Percentiles rank a stretch among this genome's conserved stretches.
These are phyloP conservation scores for Dipodascus geniculatus DNA, from an alignment of 805 yeast species.

Conservation along the genomic window DNA sequence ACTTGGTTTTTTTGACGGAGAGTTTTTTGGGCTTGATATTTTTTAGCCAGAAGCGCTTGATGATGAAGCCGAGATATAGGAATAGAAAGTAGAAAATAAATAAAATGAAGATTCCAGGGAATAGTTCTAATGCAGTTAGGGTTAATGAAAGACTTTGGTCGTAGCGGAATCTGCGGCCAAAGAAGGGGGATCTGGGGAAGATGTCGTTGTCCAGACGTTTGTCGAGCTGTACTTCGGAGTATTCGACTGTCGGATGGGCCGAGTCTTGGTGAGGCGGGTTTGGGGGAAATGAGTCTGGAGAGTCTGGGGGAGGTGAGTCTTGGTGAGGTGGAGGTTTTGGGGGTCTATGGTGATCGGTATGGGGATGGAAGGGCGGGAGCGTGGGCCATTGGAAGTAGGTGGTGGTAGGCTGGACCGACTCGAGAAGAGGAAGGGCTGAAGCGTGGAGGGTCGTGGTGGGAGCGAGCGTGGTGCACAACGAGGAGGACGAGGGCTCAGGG, in stretches of 20 bases:
- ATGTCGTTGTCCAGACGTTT: not conserved
- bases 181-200: not conserved
- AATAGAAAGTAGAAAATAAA: conserved; percentile 3
- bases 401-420: too few relatives aligned
- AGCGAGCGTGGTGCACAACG: too few relatives aligned
- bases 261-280: not conserved
- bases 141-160: not conserved
- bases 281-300: not conserved
- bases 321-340: not conserved
- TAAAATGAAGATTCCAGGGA: conserved; percentile 6
- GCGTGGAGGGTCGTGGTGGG: too few relatives aligned
- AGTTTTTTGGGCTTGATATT: not conserved
- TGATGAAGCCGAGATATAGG: conserved; percentile 3
- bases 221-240: too few relatives aligned
- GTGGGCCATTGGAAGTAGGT: too few relatives aligned
- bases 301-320: not conserved
- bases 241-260: too few relatives aligned
- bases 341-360: not conserved
- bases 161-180: not conserved
- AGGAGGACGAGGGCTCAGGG: too few relatives aligned
- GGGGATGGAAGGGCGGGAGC: too few relatives aligned
- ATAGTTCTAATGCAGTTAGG: conserved; percentile 5
- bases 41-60: not conserved
- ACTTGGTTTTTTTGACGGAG: not conserved
- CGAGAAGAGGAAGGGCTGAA: too few relatives aligned